A percentile compares a stretch with the other conserved stretches of the same genome.
These are phyloP conservation scores for Rhodotorula sp. DNA, from an alignment of 1,284 basidiomycete species.

Conservation along the genomic window DNA sequence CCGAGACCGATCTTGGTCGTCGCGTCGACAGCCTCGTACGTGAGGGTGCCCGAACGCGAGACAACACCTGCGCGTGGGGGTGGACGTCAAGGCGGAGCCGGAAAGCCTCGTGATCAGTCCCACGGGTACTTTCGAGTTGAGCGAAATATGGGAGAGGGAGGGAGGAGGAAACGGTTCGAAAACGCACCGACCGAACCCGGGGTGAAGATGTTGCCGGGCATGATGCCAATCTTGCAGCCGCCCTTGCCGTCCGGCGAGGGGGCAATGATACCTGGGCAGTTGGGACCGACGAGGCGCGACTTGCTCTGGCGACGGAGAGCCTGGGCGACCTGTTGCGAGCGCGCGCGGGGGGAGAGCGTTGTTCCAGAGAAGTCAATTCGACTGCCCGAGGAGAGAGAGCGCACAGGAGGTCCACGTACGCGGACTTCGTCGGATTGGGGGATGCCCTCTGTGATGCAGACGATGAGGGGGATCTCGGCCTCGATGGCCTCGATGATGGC, in stretches of 20 bases:
- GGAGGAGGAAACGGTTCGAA: too few species aligned
- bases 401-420: constrained; percentile 52
- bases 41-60: constrained; percentile 90
- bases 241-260: constrained; percentile 57
- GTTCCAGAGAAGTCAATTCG: not conserved
- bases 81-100: not conserved
- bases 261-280: constrained; percentile 98
- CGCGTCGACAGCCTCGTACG: constrained; percentile 80
- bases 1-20: constrained; percentile 95
- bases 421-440: constrained; percentile 93
- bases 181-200: constrained; percentile 84
- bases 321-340: constrained; percentile 70
- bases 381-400: not conserved
- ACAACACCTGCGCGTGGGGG: constrained; percentile 72
- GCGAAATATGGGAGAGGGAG: not conserved
- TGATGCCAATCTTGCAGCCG: constrained; percentile 99
- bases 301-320: constrained; percentile 91
- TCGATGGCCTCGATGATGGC: constrained; percentile 97
- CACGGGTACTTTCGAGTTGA: not conserved
- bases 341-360: not conserved
- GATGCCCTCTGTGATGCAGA: constrained; percentile 96
- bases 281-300: constrained; percentile 78
- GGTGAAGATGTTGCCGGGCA: constrained; percentile 95
- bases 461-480: constrained; percentile 92
- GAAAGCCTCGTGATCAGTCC: not conserved